phyloP scores from a whole-genome alignment of 2,329 filamentous ascomycete genomes.

The Ceratocystis variospora region DNA sequence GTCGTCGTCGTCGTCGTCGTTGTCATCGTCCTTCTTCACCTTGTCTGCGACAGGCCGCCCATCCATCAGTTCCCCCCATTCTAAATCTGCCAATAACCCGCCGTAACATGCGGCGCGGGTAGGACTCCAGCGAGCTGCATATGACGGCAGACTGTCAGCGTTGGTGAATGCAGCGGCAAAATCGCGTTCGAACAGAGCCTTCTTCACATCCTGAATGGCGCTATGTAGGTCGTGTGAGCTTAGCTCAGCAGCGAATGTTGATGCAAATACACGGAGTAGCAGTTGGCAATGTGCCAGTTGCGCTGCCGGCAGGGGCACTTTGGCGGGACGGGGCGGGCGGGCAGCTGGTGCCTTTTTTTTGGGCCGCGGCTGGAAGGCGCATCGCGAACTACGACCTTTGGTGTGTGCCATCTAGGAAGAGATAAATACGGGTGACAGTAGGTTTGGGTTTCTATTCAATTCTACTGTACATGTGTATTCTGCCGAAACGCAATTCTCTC shows the following conservation, averaged over 20 bases:
- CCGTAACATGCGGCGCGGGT: slow-evolving; percentile 71
- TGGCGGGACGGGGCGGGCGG: not conserved
- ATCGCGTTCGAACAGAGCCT: slow-evolving; percentile 72
- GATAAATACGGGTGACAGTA: not conserved
- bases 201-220: slow-evolving; percentile 68
- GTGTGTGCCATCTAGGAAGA: slow-evolving; percentile 12
- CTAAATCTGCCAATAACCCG: slow-evolving; percentile 30
- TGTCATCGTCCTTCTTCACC: not conserved
- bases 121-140: slow-evolving; percentile 84
- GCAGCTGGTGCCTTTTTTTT: slow-evolving; percentile 13
- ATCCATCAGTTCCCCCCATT: not conserved
- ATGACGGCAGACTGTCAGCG: slow-evolving; percentile 59
- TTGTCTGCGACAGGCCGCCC: not conserved
- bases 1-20: not conserved
- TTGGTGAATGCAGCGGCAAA: slow-evolving; percentile 67
- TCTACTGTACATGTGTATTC: too few relatives aligned
- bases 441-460: not conserved
- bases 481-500: too few relatives aligned
- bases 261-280: slow-evolving; percentile 57
- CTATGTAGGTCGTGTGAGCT: slow-evolving; percentile 34
- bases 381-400: slow-evolving; percentile 18
- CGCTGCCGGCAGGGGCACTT: slow-evolving; percentile 5
- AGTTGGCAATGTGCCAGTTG: slow-evolving; percentile 15
- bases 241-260: slow-evolving; percentile 44
- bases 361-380: slow-evolving; percentile 18